phyloP scores from a whole-genome alignment of 2,329 filamentous ascomycete species.

The Penicillium corylophilum region DNA sequence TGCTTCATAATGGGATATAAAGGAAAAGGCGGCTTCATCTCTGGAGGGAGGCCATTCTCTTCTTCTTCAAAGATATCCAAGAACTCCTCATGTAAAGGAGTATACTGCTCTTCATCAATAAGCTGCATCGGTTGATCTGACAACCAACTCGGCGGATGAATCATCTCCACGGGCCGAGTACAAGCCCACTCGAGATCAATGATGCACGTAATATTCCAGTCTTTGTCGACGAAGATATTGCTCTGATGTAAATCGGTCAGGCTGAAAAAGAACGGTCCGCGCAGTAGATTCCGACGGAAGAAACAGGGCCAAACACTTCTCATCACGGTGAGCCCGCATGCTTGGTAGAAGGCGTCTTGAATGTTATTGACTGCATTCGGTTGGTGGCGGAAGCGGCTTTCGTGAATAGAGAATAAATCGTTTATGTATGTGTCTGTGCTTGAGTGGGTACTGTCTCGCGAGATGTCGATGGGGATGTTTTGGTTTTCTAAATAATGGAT shows the following conservation, averaged over 20 bases:
- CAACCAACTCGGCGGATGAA: conserved; percentile 26
- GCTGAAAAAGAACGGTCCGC: conserved; percentile 35
- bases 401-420: too few relatives aligned
- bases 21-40: too few relatives aligned
- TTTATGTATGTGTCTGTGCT: too few relatives aligned
- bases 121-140: conserved; percentile 20
- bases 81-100: conserved; percentile 8
- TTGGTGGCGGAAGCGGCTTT: too few relatives aligned
- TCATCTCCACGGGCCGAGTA: conserved; percentile 21
- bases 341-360: conserved; percentile 4
- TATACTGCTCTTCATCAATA: neutral
- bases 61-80: conserved; percentile 5
- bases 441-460: too few relatives aligned
- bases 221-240: conserved; percentile 27
- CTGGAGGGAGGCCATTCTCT: too few relatives aligned
- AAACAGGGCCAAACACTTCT: conserved; percentile 27
- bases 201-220: conserved; percentile 25
- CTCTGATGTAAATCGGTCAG: conserved; percentile 45
- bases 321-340: conserved; percentile 26
- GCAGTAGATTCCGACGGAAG: conserved; percentile 28
- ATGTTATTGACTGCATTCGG: too few relatives aligned
- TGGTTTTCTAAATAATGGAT: too few relatives aligned
- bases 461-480: too few relatives aligned
- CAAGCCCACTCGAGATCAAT: conserved; percentile 28
- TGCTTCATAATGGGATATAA: too few relatives aligned